A percentile compares a stretch with the other conserved stretches of the same genome.
Evolutionary conservation across 805 yeast species (phyloP).

Genomic region (Lipomyces spencermartinsiae): DNA sequence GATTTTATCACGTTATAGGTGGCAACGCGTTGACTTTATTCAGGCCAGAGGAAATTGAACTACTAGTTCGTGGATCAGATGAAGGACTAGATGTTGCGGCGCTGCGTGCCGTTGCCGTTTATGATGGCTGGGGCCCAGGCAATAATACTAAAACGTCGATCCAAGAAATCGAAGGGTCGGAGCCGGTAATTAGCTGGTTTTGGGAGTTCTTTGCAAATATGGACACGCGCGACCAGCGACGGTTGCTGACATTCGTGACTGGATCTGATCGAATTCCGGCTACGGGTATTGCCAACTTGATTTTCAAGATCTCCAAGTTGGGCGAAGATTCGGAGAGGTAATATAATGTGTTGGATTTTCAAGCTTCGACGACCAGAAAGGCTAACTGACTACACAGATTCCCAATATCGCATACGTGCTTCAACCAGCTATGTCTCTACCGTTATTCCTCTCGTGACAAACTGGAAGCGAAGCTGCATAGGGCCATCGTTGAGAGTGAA

Average conservation of each 20-base stretch:
- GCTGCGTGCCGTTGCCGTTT: constrained; percentile 73
- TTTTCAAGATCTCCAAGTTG: constrained; percentile 69
- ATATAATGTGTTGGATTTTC: neutral
- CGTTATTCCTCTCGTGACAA: constrained; percentile 64
- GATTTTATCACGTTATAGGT: constrained; percentile 78
- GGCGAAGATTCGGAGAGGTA: constrained; percentile 54
- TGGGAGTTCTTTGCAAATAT: constrained; percentile 76
- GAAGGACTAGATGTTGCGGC: constrained; percentile 72
- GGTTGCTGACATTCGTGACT: constrained; percentile 76
- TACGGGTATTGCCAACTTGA: constrained; percentile 80
- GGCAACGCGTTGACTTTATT: constrained; percentile 82
- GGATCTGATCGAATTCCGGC: constrained; percentile 95
- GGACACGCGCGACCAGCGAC: constrained; percentile 58
- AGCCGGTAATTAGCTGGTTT: constrained; percentile 72
- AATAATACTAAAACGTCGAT: constrained; percentile 16
- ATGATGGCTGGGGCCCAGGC: constrained; percentile 62
- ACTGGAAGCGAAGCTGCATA: constrained; percentile 61
- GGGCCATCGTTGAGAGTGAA: constrained; percentile 78
- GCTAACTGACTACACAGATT: constrained; percentile 43
- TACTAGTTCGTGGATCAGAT: constrained; percentile 76
- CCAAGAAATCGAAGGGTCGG: constrained; percentile 44
- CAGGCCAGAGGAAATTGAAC: constrained; percentile 79
- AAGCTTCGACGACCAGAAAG: neutral
- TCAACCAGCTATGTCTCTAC: constrained; percentile 83
- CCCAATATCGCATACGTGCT: constrained; percentile 93